These are phyloP conservation scores for Fragaria vesca DNA, from an alignment of 306 rosid genomes.

Conservation along the genomic window DNA sequence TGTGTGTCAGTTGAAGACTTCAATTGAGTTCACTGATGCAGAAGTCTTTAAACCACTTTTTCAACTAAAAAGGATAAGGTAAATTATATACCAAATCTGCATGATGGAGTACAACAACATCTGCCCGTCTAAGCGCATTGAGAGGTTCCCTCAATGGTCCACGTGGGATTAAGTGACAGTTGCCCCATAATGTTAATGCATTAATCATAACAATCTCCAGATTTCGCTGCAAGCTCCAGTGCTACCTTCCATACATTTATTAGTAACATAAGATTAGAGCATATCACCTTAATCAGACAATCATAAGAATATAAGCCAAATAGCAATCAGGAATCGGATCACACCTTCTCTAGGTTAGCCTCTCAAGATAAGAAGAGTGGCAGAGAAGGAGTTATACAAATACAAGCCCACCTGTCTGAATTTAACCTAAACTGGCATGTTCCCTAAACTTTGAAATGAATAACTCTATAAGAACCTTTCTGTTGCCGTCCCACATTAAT, in stretches of 20 bases:
- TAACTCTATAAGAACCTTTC: neutral
- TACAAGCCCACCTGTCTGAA: neutral
- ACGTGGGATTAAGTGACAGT: slow-evolving; percentile 60
- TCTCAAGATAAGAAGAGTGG: neutral
- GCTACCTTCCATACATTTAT: slow-evolving; percentile 51
- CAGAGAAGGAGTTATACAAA: slow-evolving; percentile 8
- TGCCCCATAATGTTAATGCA: slow-evolving; percentile 79
- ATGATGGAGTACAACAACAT: slow-evolving; percentile 70
- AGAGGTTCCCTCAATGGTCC: slow-evolving; percentile 95
- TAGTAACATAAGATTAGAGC: slow-evolving; percentile 25
- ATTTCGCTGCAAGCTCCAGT: slow-evolving; percentile 84
- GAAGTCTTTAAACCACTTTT: neutral
- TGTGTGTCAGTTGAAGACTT: slow-evolving; percentile 5
- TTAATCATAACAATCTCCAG: slow-evolving; percentile 85
- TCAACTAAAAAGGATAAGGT: neutral
- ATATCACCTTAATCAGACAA: slow-evolving; percentile 3
- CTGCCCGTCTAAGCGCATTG: slow-evolving; percentile 65
- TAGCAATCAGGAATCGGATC: neutral
- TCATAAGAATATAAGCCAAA: neutral
- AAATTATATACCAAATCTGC: slow-evolving; percentile 62
- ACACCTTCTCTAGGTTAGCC: neutral
- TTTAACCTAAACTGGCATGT: neutral
- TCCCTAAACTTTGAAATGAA: neutral
- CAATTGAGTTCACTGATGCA: neutral
- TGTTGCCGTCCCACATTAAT: neutral